Evolutionary conservation across 768 basidiomycete species (phyloP), one percentile per base, ranked within the genome.

Genomic region (Atractiella rhizophila): DNA sequence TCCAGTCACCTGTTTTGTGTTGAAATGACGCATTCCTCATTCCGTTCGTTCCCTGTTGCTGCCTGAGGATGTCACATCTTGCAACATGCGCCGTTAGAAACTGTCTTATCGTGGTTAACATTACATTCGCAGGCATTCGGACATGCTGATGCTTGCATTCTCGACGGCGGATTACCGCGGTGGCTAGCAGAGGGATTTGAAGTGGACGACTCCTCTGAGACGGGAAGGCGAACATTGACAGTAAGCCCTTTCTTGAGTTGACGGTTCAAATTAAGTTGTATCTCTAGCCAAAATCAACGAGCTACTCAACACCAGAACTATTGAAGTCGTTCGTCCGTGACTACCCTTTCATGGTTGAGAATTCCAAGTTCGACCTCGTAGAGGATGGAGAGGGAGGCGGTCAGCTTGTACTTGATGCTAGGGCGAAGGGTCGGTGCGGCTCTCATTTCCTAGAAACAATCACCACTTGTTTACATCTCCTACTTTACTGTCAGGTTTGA

Each of bases 81-180:
- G n/a, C n/a, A n/a, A n/a, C n/a, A n/a, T n/a, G n/a, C n/a, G n/a
- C n/a, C n/a, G n/a, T n/a, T n/a, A n/a, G n/a, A n/a, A n/a, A n/a
- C n/a, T n/a, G n/a, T n/a, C n/a, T n/a, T n/a, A n/a, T n/a, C n/a
- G n/a, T n/a, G n/a, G n/a, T n/a, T n/a, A n/a, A n/a, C n/a, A n/a
- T n/a, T n/a, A n/a, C n/a, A n/a, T n/a, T n/a, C n/a, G n/a, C 35
- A 58, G 60, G 67, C 76, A 19, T 83, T 91, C 59, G 80, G 81
- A 7, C 91, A 98, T 57, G 59, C 65, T 25, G 73, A 73, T 32
- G 80, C 83, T 7, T 80, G 77, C 46, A 68, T 96, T 10, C 66
- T 98, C 13, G 72, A 96, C 57, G 91, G 91, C n/a, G 88, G 86
- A 16, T 67, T 94, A 11, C 81, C 79, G 25, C 62, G 68, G 29